Evolutionary conservation across 1,284 basidiomycete species (phyloP), one percentile per base, ranked within the genome.

Genomic region (Agroathelia rolfsii): DNA sequence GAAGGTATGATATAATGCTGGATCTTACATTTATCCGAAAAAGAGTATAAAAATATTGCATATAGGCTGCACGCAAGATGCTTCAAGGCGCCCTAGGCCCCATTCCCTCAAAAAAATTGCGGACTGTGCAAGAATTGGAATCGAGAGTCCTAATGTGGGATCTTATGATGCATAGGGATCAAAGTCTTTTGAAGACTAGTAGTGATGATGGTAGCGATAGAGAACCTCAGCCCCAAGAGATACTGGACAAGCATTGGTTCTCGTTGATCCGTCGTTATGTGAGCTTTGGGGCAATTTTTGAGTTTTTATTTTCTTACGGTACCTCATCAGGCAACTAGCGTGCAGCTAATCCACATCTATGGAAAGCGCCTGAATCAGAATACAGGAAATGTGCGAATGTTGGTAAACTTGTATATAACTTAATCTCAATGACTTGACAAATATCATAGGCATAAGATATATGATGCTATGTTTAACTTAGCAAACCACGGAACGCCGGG

Each of bases 221-320:
- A 9, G 41, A 39, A 22, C 37, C 39, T 11, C 37, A 36, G n/a
- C 38, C 42, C 21, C 41, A 40, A 20, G 45, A 47, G 23, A 41
- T 51, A 17, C 49, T 50, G 1, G 49, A 52, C 31, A 32, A 22
- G 10, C 51, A 51, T 33, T 52, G 50, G 50, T 51, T 54, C 34
- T 45, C 47, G 3, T 18, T 52, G 4, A 34, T 51, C 20, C 42
- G 50, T 20, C 43, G 49, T 34, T 54, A 47, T 32, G 51, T 50
- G 32, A 36, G 45, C 45, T 19, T 14, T 3, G n/a, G n/a, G n/a
- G n/a, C n/a, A n/a, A 6, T 18, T n/a, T 17, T n/a, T 21, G 20
- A 11, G 15, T 5, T 13, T 32, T 17, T 10, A 28, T 23, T 22
- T 30, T 27, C 18, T 8, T 12, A 21, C 15, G 12, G 14, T 27